Evolutionary conservation across 2,329 filamentous ascomycete genomes (phyloP).

Genomic region (Paecilomyces formosus): DNA sequence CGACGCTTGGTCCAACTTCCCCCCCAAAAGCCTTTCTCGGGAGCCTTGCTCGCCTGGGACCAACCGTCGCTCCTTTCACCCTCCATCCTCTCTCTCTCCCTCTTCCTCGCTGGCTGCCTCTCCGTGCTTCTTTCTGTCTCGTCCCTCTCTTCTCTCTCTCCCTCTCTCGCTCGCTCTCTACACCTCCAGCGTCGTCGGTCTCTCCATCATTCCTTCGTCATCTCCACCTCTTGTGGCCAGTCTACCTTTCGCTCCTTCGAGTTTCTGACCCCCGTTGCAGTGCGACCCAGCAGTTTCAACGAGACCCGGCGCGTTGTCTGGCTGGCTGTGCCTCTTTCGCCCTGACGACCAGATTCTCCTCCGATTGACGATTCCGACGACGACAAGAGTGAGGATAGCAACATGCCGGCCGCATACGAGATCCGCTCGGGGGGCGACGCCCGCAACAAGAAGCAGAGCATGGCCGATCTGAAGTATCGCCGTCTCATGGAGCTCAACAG

Average conservation of each 20-base stretch:
- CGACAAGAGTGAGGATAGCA: conserved; percentile 5
- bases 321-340: neutral
- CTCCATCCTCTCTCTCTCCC: conserved; percentile 3
- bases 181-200: neutral
- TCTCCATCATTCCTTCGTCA: neutral
- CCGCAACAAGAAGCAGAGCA: conserved; percentile 96
- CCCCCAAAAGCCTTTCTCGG: neutral
- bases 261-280: neutral
- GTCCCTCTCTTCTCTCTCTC: neutral
- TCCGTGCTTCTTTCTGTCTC: neutral
- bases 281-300: neutral
- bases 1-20: neutral
- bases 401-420: conserved; percentile 58
- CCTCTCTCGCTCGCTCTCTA: neutral
- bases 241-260: neutral
- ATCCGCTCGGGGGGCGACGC: conserved; percentile 57
- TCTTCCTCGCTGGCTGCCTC: neutral
- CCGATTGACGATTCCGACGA: neutral
- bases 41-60: neutral
- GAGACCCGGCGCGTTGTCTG: neutral
- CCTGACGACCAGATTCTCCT: neutral
- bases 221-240: neutral
- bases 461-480: conserved; percentile 96
- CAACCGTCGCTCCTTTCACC: neutral
- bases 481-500: conserved; percentile 95